Conservation (phyloP, 2,329 filamentous ascomycete genomes). For the Apiospora saccharicola region DNA sequence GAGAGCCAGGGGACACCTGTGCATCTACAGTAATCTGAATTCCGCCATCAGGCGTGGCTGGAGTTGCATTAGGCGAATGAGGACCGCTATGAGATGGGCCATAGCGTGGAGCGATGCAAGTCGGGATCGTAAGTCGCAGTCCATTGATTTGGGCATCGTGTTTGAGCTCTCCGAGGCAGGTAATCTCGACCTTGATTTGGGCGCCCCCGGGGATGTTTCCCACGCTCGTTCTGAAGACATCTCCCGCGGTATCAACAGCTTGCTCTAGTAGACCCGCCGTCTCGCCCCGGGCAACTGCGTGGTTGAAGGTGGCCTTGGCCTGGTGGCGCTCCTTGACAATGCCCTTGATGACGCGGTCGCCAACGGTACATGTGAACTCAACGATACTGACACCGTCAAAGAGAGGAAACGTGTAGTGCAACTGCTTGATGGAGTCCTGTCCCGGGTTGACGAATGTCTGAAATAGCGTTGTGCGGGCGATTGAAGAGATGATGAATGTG, state of each 20-base stretch:
- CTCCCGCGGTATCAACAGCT: conserved; percentile 58
- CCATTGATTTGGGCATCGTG: conserved; percentile 74
- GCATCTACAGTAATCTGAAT: conserved; percentile 67
- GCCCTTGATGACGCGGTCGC: conserved; percentile 65
- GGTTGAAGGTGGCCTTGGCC: conserved; percentile 65
- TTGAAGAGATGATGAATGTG: conserved; percentile 22
- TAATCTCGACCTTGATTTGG: conserved; percentile 66
- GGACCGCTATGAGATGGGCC: conserved; percentile 50
- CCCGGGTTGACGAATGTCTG: conserved; percentile 26
- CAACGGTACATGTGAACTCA: conserved; percentile 70
- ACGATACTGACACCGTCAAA: conserved; percentile 77
- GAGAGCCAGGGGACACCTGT: conserved; percentile 61
- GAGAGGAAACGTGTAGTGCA: conserved; percentile 73
- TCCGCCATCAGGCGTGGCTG: conserved; percentile 37
- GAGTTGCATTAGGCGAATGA: conserved; percentile 25
- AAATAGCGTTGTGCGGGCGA: conserved; percentile 24
- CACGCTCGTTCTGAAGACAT: conserved; percentile 73
- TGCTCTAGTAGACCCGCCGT: conserved; percentile 73
- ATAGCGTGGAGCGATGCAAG: conserved; percentile 71
- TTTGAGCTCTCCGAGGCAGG: conserved; percentile 74
- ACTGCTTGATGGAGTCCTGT: conserved; percentile 44
- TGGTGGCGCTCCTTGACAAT: conserved; percentile 71
- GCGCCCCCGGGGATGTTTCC: conserved; percentile 70
- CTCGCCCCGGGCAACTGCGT: conserved; percentile 65
- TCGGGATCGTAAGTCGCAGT: conserved; percentile 74